Conservation (phyloP, 495 filamentous ascomycete genomes). For the Podospora sp. region DNA sequence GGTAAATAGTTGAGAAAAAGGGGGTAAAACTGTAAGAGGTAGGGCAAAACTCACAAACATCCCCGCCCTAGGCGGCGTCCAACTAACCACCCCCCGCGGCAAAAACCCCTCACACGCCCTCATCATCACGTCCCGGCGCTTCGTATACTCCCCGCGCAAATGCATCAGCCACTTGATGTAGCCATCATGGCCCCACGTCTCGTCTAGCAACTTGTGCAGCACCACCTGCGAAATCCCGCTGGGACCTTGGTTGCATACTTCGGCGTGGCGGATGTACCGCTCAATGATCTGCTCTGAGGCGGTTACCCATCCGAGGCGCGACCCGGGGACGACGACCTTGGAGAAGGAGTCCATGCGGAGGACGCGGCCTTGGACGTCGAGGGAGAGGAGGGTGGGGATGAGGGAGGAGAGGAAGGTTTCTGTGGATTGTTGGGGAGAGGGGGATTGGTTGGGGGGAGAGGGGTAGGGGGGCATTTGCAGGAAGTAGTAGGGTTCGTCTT, state of each 20-base stretch:
- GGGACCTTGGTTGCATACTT: conserved; percentile 80
- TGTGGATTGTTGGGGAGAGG: conserved; percentile 11
- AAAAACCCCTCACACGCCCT: conserved; percentile 80
- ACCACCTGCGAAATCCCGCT: conserved; percentile 80
- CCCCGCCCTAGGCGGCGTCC: conserved; percentile 82
- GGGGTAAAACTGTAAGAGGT: neutral
- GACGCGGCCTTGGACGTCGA: conserved; percentile 68
- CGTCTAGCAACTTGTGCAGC: conserved; percentile 87
- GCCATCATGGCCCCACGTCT: conserved; percentile 91
- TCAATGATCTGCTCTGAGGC: conserved; percentile 82
- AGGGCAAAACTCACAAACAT: conserved; percentile 79
- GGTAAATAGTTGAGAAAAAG: neutral
- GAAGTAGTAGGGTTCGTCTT: conserved; percentile 98
- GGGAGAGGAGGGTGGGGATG: conserved; percentile 64
- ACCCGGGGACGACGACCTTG: conserved; percentile 79
- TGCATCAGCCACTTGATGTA: conserved; percentile 89
- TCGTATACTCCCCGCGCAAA: conserved; percentile 80
- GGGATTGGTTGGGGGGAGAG: neutral
- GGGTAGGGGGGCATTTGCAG: conserved; percentile 91
- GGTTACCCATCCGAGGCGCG: conserved; percentile 76
- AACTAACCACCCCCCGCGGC: conserved; percentile 76
- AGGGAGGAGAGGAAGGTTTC: conserved; percentile 54
- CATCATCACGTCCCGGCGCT: conserved; percentile 74
- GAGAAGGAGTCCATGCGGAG: conserved; percentile 79
- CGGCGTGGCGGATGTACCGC: conserved; percentile 73